Conservation (phyloP, 2,329 filamentous ascomycete genomes). For the Pseudocercospora cruenta region DNA sequence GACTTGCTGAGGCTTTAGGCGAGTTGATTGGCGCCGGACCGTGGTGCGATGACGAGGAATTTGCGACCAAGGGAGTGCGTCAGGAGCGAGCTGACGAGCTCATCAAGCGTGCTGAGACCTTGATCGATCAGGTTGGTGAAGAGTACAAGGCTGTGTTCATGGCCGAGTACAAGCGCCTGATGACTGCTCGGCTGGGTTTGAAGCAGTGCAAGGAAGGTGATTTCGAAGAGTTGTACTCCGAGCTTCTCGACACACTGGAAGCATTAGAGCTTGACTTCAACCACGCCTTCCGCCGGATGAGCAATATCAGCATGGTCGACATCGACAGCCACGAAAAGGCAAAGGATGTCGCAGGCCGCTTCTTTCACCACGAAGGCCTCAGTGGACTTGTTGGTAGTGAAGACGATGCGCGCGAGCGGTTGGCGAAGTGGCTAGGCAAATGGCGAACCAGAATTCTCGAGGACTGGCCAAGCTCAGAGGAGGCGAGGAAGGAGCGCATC, state of each 20-base stretch:
- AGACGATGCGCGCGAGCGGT: slow-evolving; percentile 64
- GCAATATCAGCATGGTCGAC: slow-evolving; percentile 63
- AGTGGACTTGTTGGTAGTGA: slow-evolving; percentile 63
- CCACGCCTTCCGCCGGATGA: slow-evolving; percentile 85
- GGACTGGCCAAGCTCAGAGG: slow-evolving; percentile 68
- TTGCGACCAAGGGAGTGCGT: slow-evolving; percentile 71
- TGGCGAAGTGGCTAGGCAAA: slow-evolving; percentile 78
- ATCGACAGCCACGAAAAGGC: slow-evolving; percentile 67
- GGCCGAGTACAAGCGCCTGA: slow-evolving; percentile 83
- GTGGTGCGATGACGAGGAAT: slow-evolving; percentile 70
- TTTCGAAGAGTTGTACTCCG: slow-evolving; percentile 80
- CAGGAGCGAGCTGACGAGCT: slow-evolving; percentile 71
- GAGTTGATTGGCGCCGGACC: slow-evolving; percentile 82
- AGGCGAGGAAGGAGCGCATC: slow-evolving; percentile 65
- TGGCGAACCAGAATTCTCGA: slow-evolving; percentile 74
- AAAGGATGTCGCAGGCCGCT: slow-evolving; percentile 67
- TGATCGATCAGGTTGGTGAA: slow-evolving; percentile 79
- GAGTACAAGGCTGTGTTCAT: slow-evolving; percentile 89
- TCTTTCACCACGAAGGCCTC: slow-evolving; percentile 78
- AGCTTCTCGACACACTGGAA: slow-evolving; percentile 79
- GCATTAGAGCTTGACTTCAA: slow-evolving; percentile 87
- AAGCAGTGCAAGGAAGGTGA: slow-evolving; percentile 70
- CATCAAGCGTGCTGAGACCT: slow-evolving; percentile 75
- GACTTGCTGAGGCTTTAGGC: slow-evolving; percentile 84
- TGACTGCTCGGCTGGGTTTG: slow-evolving; percentile 79